Evolutionary conservation across 352 stramenopile genomes (phyloP).

Genomic region (Pythium brachiatum): DNA sequence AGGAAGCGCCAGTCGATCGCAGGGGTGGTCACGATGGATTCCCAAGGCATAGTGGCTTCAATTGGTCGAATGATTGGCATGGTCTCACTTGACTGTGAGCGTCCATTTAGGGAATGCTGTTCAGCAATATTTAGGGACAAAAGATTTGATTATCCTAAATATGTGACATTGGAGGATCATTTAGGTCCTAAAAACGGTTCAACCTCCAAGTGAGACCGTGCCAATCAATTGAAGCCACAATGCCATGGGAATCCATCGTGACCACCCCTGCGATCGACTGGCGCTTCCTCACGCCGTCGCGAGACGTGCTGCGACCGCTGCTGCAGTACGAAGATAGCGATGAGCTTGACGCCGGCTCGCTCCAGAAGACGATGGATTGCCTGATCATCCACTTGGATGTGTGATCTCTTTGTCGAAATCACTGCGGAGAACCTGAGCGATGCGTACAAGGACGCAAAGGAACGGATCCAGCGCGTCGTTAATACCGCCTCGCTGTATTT

Average conservation of each 20-base stretch:
- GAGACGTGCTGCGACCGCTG: background rate
- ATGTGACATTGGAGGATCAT: too few relatives aligned
- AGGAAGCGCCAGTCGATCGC: constrained; percentile 20
- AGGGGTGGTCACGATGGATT: background rate
- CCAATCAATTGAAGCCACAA: background rate
- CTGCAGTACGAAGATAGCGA: constrained; percentile 3
- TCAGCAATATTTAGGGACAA: too few relatives aligned
- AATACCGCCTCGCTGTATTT: too few relatives aligned
- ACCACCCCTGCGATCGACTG: background rate
- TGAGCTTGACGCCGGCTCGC: constrained; percentile 3
- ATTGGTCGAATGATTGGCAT: background rate
- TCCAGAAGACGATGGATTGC: constrained; percentile 3
- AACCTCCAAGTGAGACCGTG: background rate
- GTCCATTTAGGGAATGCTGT: too few relatives aligned
- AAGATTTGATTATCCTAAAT: too few relatives aligned
- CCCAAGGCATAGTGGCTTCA: background rate
- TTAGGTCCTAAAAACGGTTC: too few relatives aligned
- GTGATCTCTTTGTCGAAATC: too few relatives aligned
- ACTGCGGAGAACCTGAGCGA: too few relatives aligned
- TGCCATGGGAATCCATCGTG: too few relatives aligned
- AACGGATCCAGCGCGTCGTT: too few relatives aligned
- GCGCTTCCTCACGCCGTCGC: constrained; percentile 23
- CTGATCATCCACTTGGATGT: constrained; percentile 4
- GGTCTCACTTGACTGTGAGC: background rate
- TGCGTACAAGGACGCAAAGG: too few relatives aligned